These are phyloP conservation scores for Sporisorium reilianum DNA, from an alignment of 1,284 basidiomycete genomes.

Conservation along the genomic window DNA sequence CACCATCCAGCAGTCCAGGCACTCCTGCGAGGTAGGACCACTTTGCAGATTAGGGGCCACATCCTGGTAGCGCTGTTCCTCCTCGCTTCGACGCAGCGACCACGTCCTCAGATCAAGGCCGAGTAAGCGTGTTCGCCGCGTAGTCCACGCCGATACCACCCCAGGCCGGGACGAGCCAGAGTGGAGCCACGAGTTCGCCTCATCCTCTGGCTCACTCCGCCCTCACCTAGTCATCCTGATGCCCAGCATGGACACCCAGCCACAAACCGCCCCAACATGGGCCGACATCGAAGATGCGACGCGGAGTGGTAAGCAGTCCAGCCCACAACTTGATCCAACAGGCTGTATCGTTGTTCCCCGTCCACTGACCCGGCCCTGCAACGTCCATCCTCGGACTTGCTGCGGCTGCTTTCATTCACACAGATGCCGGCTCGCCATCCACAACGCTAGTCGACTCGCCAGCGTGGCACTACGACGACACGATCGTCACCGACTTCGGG, in stretches of 20 bases:
- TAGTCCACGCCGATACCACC: not conserved
- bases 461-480: slow-evolving; percentile 62
- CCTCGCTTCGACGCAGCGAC: not conserved
- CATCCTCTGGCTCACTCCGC: not conserved
- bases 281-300: slow-evolving; percentile 52
- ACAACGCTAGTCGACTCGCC: slow-evolving; percentile 31
- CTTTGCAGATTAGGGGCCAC: not conserved
- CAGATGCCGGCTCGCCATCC: slow-evolving; percentile 38
- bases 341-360: not conserved
- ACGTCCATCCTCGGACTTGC: not conserved
- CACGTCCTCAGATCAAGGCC: slow-evolving; percentile 8
- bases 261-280: slow-evolving; percentile 33
- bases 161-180: not conserved
- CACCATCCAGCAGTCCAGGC: not conserved
- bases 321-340: not conserved
- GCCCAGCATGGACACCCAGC: slow-evolving; percentile 10
- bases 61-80: not conserved
- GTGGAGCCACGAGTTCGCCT: not conserved
- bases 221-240: not conserved
- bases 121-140: not conserved
- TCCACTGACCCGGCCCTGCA: slow-evolving; percentile 8
- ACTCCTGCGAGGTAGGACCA: not conserved
- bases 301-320: slow-evolving; percentile 36
- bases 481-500: slow-evolving; percentile 66
- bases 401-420: not conserved